A percentile compares a stretch with the other conserved stretches of the same genome.
These are phyloP conservation scores for Aschersonia sp. DNA, from an alignment of 2,329 filamentous ascomycete species.

Conservation along the genomic window DNA sequence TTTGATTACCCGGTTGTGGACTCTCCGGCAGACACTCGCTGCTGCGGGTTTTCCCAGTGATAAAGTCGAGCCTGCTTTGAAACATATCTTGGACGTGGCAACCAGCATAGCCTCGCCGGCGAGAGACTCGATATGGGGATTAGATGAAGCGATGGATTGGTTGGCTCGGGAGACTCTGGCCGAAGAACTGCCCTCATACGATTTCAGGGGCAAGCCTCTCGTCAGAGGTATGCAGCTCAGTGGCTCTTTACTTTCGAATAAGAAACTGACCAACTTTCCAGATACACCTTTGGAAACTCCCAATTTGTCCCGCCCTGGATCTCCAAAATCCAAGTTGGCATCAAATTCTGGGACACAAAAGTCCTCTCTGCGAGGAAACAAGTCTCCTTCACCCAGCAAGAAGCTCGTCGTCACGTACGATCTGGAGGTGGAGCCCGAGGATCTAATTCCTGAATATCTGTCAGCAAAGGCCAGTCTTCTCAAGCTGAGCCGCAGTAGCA, in stretches of 20 bases:
- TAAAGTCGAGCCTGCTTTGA: slow-evolving; percentile 48
- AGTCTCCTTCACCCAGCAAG: slow-evolving; percentile 14
- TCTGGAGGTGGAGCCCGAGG: slow-evolving; percentile 61
- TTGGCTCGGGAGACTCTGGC: slow-evolving; percentile 61
- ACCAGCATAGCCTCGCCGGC: slow-evolving; percentile 39
- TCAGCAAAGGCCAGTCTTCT: slow-evolving; percentile 58
- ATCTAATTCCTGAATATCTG: slow-evolving; percentile 62
- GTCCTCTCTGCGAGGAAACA: slow-evolving; percentile 10
- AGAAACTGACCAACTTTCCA: slow-evolving; percentile 10
- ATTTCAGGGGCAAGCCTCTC: slow-evolving; percentile 22
- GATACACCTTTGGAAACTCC: slow-evolving; percentile 37
- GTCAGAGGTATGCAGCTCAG: slow-evolving; percentile 19
- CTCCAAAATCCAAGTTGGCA: slow-evolving; percentile 23
- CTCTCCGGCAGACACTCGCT: slow-evolving; percentile 57
- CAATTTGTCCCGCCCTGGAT: slow-evolving; percentile 32
- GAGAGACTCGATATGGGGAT: slow-evolving; percentile 64
- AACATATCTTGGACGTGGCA: slow-evolving; percentile 52
- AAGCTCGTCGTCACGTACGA: slow-evolving; percentile 39
- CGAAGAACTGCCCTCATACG: slow-evolving; percentile 60
- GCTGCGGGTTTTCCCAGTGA: slow-evolving; percentile 52
- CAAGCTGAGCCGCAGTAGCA: slow-evolving; percentile 22
- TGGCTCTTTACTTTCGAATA: neutral
- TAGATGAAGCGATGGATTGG: slow-evolving; percentile 84
- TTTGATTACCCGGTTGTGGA: slow-evolving; percentile 69
- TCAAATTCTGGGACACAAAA: slow-evolving; percentile 18